Evolutionary conservation across 495 filamentous ascomycete genomes (phyloP).

Genomic region (Lophiostoma macrostomum): DNA sequence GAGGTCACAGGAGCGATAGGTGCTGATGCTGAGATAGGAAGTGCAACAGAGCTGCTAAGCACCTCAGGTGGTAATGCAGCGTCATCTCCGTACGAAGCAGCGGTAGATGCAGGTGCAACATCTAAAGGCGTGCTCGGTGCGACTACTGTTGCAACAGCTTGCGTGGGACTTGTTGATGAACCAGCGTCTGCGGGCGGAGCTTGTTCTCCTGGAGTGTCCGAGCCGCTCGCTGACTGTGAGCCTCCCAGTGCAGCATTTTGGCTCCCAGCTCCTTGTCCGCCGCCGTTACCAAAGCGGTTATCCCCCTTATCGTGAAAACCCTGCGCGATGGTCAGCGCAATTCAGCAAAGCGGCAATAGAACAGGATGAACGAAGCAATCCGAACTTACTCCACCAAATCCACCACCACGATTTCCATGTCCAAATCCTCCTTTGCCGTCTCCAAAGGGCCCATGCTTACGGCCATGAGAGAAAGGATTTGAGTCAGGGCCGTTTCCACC

Average conservation of each 20-base stretch:
- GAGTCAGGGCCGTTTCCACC: background rate
- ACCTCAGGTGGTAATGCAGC: too few relatives aligned
- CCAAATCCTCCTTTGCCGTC: background rate
- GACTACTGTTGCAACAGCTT: too few relatives aligned
- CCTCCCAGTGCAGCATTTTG: too few relatives aligned
- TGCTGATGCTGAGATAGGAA: background rate
- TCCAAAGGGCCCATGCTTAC: background rate
- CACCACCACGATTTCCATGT: background rate
- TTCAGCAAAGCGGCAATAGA: background rate
- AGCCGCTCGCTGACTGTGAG: too few relatives aligned
- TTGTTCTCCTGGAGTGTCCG: too few relatives aligned
- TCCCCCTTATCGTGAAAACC: too few relatives aligned
- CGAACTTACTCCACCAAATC: constrained; percentile 4
- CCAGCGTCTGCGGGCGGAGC: background rate
- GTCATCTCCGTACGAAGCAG: too few relatives aligned
- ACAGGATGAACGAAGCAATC: background rate
- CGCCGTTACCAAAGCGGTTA: too few relatives aligned
- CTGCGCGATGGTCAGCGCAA: background rate
- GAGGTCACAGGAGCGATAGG: background rate
- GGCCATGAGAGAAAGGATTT: background rate
- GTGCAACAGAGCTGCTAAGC: too few relatives aligned
- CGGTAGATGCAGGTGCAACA: too few relatives aligned
- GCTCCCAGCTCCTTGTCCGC: too few relatives aligned
- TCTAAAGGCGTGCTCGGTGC: too few relatives aligned
- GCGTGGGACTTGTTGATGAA: background rate